A percentile compares a stretch with the other conserved stretches of the same genome.
These are phyloP conservation scores for Effrenium voratum DNA, from an alignment of 73 alveolate species.

Conservation along the genomic window DNA sequence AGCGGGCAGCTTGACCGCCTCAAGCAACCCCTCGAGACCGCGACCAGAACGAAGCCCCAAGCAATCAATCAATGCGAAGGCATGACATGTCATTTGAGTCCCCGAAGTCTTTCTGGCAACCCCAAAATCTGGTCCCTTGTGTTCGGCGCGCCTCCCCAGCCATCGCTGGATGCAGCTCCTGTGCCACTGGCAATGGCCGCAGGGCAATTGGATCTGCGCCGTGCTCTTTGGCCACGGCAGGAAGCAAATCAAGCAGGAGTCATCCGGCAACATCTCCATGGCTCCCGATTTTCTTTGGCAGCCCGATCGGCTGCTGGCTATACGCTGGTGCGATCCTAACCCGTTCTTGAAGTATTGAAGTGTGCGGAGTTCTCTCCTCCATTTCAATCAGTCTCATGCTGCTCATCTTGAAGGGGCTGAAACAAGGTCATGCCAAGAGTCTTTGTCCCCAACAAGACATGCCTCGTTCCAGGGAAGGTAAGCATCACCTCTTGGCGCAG, in stretches of 20 bases:
- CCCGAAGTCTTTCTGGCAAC: too few species aligned
- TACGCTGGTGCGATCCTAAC: not conserved
- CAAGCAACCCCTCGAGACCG: too few species aligned
- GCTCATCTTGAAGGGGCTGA: too few species aligned
- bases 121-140: too few species aligned
- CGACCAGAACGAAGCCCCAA: too few species aligned
- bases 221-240: not conserved
- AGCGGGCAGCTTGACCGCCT: constrained; percentile 12
- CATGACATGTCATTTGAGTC: too few species aligned
- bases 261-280: not conserved
- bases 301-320: not conserved
- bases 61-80: too few species aligned
- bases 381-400: not conserved
- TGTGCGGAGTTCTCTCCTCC: not conserved
- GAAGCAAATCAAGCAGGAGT: not conserved
- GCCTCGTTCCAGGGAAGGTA: too few species aligned
- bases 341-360: not conserved
- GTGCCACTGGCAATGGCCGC: constrained; percentile 34
- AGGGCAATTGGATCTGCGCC: not conserved
- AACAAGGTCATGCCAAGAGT: too few species aligned
- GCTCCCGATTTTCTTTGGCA: not conserved
- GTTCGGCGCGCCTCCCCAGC: constrained; percentile 18
- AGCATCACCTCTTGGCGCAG: too few species aligned
- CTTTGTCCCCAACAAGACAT: not conserved
- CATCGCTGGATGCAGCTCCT: not conserved